Evolutionary conservation across 225 moss, liverwort and hornwort species (phyloP), one percentile per base, ranked within the genome.

Genomic region (Sphagnum contortum): DNA sequence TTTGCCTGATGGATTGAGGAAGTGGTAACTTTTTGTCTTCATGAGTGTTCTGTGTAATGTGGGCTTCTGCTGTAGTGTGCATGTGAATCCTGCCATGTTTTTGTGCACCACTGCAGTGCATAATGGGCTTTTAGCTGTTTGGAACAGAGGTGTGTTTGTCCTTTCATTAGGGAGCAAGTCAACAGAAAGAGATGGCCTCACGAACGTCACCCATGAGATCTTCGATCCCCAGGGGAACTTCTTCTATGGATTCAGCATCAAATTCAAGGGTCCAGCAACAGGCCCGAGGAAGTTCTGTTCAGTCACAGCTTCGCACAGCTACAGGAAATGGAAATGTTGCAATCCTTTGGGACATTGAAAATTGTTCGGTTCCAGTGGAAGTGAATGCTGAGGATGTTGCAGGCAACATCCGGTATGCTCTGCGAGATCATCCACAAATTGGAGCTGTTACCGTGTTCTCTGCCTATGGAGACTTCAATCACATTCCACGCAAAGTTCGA

Each of bases 321-420:
- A 29, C 29, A 29, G 29, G 29, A 63, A 14, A 71, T 52, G 81
- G 85, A 56, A 79, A 82, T n/a, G 85, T 92, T 11, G 92, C 89
- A 44, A 92, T 92, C 71, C 83, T 92, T n/a, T 96, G 92, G 96
- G 96, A 96, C 69, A 96, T 96, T 54, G 96, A 96, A 66, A 96
- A 96, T 64, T 96, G 96, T 57, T 88, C 84, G n/a, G 96, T 96
- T 45, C 92, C 96, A 7, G 77, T 81, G 5, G 92, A 90, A 62
- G 92, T 96, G 67, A 87, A 88, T 56, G 86, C 96, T n/a, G 90
- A 92, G 69, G 92, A 90, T 69, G 92, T 96, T 46, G 96, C 92
- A 10, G 87, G 87, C 4, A 96, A 96, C 71, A 85, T 96, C 3
- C 84, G 90, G 61, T 87, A 76, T 72, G 96, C 90, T 48, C 73